Base-by-base conservation (phyloP, 2,329 filamentous ascomycete species). In the Delphinella strobiligena region DNA sequence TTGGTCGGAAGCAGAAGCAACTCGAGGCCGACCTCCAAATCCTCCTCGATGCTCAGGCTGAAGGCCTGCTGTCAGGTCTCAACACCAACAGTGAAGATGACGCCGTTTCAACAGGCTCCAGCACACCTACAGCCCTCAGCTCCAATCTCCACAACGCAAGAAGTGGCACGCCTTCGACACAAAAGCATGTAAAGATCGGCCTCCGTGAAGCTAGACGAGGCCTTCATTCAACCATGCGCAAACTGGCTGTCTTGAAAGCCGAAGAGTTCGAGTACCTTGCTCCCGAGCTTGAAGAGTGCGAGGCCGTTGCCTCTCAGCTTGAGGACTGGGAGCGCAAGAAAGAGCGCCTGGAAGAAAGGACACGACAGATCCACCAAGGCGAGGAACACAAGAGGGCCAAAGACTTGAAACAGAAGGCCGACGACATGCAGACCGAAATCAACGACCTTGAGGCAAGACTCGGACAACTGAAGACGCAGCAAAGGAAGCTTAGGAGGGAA, bases 201-300 rank as follows among this genome's bases (percentile, higher is more conserved):
- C 63, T 87, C 11, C 67, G 68, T 19, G 69, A 71, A 14, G 79
- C 80, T 1, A 69, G 83, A n/a, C 67, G 69, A 19, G 79, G 77
- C 0, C 69, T 89, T 5, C 68, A 73, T 12, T 69, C 67, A 36
- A 70, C 74, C 36, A 81, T 88, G 55, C 63, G 68, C 3, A 73
- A 77, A 38, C 61, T 88, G 4, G 74, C 74, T 0, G 68, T 70
- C 7, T 61, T 88, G 18, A 85, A 85, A 53, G 64, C 65, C 3
- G 80, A 86, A 42, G 80, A 87, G 59, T 65, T 77, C n/a, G 64
- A 68, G 0, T 64, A 76, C 17, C 61, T 86, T 1, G 67, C 71
- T 3, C 61, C 65, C 1, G 74, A 79, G 2, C 55, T 82, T 27
- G 60, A 63, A 3, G 64, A 72, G 40, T 68, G 80, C 11, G 71